phyloP scores from a whole-genome alignment of 441 rosid species.

The Hura crepitans region DNA sequence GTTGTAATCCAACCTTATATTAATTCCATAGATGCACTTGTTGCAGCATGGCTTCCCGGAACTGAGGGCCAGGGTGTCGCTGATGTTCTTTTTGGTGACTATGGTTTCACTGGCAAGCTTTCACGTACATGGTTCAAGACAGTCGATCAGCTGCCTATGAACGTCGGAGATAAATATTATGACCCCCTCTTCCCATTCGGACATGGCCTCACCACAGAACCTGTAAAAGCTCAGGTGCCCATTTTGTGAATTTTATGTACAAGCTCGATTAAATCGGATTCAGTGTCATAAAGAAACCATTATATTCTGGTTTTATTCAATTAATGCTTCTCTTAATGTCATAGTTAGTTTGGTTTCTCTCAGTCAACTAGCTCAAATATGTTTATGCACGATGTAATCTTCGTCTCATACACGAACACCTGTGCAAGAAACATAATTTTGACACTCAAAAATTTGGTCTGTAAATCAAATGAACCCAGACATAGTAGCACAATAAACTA shows the following conservation, averaged over 20 bases:
- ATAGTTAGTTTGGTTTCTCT: not conserved
- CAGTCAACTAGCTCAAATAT: not conserved
- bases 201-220: constrained; percentile 44
- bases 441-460: not conserved
- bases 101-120: constrained; percentile 61
- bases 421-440: not conserved
- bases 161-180: constrained; percentile 54
- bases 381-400: not conserved
- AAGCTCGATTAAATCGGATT: not conserved
- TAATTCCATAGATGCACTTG: constrained; percentile 37
- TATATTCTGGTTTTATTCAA: not conserved
- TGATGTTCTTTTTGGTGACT: constrained; percentile 62
- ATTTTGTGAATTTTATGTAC: constrained; percentile 4
- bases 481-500: not conserved
- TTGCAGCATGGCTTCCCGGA: constrained; percentile 74
- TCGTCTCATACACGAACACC: not conserved
- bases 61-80: constrained; percentile 66
- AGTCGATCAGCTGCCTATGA: constrained; percentile 72
- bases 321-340: not conserved
- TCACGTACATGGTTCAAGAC: constrained; percentile 57
- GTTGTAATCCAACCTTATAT: constrained; percentile 48
- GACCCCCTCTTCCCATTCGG: constrained; percentile 70
- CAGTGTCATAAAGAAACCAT: too few relatives aligned
- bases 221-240: constrained; percentile 19
- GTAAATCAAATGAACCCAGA: not conserved